Base-by-base conservation (phyloP, 768 basidiomycete genomes). In the Suillus spraguei region DNA sequence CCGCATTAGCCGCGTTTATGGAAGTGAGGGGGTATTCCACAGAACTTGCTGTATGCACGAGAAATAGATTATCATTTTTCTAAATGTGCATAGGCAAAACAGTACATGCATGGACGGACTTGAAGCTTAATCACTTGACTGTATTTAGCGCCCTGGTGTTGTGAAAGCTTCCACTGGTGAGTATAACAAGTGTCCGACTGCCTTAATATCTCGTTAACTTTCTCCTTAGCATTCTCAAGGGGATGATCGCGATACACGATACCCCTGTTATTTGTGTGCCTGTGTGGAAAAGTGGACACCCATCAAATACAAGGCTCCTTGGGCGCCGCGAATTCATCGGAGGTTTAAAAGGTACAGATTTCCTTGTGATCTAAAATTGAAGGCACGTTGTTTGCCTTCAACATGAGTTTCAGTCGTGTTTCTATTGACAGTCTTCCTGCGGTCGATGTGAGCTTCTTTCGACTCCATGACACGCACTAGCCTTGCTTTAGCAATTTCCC, bases 1-100 rank as follows among this genome's bases (percentile, higher is more conserved):
- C 75, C 88, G n/a, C 93, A 94, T 78, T 94, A 80, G 77, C 62
- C 60, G 65, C 54, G 17, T 63, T 20, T 36, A 38, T 49, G 55
- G 35, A 62, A 55, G 44, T 59, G 20, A 64, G 28, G 42, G 62
- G 50, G 32, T 42, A 54, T 58, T 14, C n/a, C 58, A 44, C 63
- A 65, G 64, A 59, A 61, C 60, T 67, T 58, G 39, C 52, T 39
- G 38, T 58, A 41, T 32, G 56, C 39, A 42, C 56, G 20, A 32
- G 39, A 39, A 73, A 76, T 74, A 74, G 74, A 74, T 64, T 13
- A 35, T 58, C 11, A 28, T 20, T 58, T 39, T 17, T 39, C 10
- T 24, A 17, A 41, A 38, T 41, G 56, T 41, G 56, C 38, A 56
- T 39, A 17, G 24, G 28, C 16, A 28, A 39, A 41, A 58, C 39